Percentiles rank a stretch among this genome's conserved stretches.
Conservation (phyloP, 108 stramenopile genomes). For the Cylindrotheca fusiformis region DNA sequence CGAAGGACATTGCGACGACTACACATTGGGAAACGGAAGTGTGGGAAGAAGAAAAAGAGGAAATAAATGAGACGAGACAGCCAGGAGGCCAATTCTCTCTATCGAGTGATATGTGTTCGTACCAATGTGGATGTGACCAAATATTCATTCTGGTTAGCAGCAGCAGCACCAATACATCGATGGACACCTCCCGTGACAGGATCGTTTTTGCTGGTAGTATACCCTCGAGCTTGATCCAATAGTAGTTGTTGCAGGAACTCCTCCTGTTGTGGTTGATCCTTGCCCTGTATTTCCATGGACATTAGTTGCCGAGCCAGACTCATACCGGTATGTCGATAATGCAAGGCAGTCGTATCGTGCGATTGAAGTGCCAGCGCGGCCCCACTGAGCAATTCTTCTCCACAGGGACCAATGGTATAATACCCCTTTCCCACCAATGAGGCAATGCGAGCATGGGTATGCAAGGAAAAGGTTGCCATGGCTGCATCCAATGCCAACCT, state of each 20-base stretch:
- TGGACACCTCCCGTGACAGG: slow-evolving; percentile 88
- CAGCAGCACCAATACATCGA: slow-evolving; percentile 60
- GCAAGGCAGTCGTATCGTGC: slow-evolving; percentile 67
- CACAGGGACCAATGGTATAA: slow-evolving; percentile 92
- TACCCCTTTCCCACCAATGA: slow-evolving; percentile 72
- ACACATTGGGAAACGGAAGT: too few relatives aligned
- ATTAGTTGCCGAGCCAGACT: slow-evolving; percentile 57
- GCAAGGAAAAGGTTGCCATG: slow-evolving; percentile 74
- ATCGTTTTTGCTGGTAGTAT: slow-evolving; percentile 62
- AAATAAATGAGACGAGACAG: too few relatives aligned
- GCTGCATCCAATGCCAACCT: slow-evolving; percentile 49
- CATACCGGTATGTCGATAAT: slow-evolving; percentile 79
- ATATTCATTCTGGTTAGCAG: slow-evolving; percentile 67
- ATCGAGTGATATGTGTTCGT: too few relatives aligned
- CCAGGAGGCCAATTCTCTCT: too few relatives aligned
- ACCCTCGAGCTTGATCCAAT: slow-evolving; percentile 77
- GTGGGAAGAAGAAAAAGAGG: too few relatives aligned
- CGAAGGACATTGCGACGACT: slow-evolving; percentile 79
- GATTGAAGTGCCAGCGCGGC: slow-evolving; percentile 46
- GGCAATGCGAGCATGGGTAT: slow-evolving; percentile 79
- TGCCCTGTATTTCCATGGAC: not conserved
- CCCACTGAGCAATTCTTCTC: slow-evolving; percentile 72
- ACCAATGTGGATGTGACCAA: slow-evolving; percentile 79
- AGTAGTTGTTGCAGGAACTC: slow-evolving; percentile 51
- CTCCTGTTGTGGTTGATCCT: not conserved